A percentile compares a stretch with the other conserved stretches of the same genome.
Conservation (phyloP, 1,284 basidiomycete species). For the Lignosus rhinocerotis region DNA sequence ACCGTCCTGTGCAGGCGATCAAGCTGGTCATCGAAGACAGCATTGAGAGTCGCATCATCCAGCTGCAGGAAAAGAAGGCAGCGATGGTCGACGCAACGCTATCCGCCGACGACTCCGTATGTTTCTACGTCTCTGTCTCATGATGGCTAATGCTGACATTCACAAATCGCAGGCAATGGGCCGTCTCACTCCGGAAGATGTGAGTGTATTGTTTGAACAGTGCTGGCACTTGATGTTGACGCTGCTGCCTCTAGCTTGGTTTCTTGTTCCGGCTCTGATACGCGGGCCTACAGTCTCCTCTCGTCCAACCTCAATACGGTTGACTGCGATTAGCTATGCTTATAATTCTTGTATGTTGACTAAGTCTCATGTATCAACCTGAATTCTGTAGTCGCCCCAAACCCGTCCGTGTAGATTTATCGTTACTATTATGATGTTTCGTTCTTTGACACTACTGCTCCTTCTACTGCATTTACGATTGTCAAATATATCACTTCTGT, state of each 20-base stretch:
- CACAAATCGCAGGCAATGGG: conserved; percentile 73
- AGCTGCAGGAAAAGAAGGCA: conserved; percentile 94
- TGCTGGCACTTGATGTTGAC: conserved; percentile 3
- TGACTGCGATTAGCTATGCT: no score
- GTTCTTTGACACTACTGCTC: no score
- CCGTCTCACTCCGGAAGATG: conserved; percentile 85
- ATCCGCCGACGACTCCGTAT: conserved; percentile 72
- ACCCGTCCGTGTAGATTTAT: no score
- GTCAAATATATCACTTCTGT: no score
- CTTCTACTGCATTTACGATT: no score
- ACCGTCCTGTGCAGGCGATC: conserved; percentile 89
- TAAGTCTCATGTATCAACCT: no score
- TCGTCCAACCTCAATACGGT: not conserved
- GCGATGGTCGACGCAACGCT: conserved; percentile 83
- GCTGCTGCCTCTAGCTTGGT: conserved; percentile 47
- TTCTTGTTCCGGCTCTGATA: conserved; percentile 71
- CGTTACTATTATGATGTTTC: no score
- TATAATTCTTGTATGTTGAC: no score
- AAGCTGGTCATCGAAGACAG: conserved; percentile 96
- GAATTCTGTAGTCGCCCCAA: no score
- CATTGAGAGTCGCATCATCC: conserved; percentile 93
- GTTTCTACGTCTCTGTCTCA: conserved; percentile 21
- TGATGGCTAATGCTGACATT: not conserved
- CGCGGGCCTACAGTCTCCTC: not conserved
- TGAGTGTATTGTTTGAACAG: conserved; percentile 45